These are phyloP conservation scores for Arctostaphylos glauca DNA, from an alignment of 148 eudicot genomes.

Conservation along the genomic window DNA sequence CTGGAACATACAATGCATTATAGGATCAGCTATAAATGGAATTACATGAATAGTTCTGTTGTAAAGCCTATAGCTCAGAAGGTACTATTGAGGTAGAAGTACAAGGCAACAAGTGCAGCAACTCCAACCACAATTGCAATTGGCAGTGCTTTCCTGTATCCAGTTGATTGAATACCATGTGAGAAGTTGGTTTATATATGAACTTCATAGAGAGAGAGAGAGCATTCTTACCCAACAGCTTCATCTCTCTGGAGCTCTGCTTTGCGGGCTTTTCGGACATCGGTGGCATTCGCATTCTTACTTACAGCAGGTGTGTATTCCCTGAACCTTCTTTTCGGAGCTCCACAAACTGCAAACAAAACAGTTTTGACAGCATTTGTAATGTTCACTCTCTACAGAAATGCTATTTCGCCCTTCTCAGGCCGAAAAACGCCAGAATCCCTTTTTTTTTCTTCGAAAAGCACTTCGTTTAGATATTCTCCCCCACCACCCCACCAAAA, in stretches of 20 bases:
- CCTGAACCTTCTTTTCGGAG: slow-evolving; percentile 92
- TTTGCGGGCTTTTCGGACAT: slow-evolving; percentile 77
- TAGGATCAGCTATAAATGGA: neutral
- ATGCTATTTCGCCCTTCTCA: neutral
- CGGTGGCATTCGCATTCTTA: slow-evolving; percentile 64
- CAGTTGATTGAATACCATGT: neutral
- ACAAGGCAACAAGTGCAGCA: slow-evolving; percentile 65
- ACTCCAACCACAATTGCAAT: slow-evolving; percentile 68
- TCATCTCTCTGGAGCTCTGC: slow-evolving; percentile 74
- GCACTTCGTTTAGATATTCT: neutral
- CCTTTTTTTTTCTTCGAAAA: neutral
- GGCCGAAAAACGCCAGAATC: neutral
- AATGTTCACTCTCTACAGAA: neutral
- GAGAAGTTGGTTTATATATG: neutral
- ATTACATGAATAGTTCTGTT: neutral
- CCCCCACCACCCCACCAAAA: no score
- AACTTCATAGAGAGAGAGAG: neutral
- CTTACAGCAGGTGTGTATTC: slow-evolving; percentile 56
- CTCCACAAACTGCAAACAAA: slow-evolving; percentile 74
- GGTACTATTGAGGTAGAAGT: slow-evolving; percentile 67
- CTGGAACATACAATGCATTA: neutral
- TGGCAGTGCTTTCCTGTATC: slow-evolving; percentile 75
- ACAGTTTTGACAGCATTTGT: neutral
- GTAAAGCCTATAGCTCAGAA: slow-evolving; percentile 21
- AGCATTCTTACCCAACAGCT: slow-evolving; percentile 62